These are phyloP conservation scores for Ascochyta viciae-villosae DNA, from an alignment of 2,329 filamentous ascomycete genomes.

Conservation along the genomic window DNA sequence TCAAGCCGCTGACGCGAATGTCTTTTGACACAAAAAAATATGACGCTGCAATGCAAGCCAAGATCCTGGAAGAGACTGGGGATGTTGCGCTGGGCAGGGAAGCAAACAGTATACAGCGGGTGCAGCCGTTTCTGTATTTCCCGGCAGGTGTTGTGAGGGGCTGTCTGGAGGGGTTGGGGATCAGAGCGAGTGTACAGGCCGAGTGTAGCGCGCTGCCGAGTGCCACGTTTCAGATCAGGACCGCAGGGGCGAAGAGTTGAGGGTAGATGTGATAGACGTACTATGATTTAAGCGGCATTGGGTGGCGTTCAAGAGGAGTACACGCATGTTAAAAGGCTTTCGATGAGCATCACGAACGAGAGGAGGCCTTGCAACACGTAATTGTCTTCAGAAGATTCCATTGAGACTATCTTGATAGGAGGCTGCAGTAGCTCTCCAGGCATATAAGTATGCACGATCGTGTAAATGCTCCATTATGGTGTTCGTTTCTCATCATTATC, in stretches of 20 bases:
- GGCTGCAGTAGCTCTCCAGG: constrained; percentile 15
- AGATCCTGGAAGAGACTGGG: constrained; percentile 42
- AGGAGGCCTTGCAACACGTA: not conserved
- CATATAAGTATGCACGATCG: constrained; percentile 5
- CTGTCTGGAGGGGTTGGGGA: constrained; percentile 88
- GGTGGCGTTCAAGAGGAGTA: constrained; percentile 30
- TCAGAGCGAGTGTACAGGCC: constrained; percentile 88
- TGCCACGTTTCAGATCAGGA: constrained; percentile 96
- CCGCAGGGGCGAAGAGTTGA: constrained; percentile 71
- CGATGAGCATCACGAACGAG: not conserved
- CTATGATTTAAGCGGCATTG: constrained; percentile 40
- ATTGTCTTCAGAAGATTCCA: constrained; percentile 14
- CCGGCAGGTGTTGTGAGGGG: constrained; percentile 92
- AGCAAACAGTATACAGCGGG: constrained; percentile 51
- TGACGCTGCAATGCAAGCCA: constrained; percentile 34
- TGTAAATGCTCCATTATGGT: constrained; percentile 11
- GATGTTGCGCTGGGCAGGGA: constrained; percentile 55
- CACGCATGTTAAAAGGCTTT: not conserved
- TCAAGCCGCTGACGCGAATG: constrained; percentile 89
- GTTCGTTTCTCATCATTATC: constrained; percentile 22
- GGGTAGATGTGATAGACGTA: not conserved
- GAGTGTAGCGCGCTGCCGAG: constrained; percentile 86
- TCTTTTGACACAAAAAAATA: constrained; percentile 68
- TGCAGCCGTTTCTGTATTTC: constrained; percentile 81
- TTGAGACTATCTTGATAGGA: constrained; percentile 10